Conservation (phyloP, 176 grass and related monocot species). For the Neostapfia colusana region DNA sequence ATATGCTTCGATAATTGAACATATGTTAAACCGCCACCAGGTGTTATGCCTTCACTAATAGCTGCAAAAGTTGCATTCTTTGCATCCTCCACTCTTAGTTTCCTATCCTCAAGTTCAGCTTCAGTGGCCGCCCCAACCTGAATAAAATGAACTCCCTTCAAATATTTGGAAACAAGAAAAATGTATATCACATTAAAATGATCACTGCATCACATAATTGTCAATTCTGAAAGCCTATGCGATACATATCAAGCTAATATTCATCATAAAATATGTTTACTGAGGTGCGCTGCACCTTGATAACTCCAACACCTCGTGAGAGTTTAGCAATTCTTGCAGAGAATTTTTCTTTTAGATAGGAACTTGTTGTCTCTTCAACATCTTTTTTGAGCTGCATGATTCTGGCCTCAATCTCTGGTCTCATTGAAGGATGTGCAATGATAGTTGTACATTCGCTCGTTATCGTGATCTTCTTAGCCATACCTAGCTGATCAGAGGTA, state of each 20-base stretch:
- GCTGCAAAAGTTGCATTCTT: constrained; percentile 97
- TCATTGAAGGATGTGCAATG: constrained; percentile 78
- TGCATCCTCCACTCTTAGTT: constrained; percentile 91
- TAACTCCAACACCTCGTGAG: constrained; percentile 74
- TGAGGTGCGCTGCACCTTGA: constrained; percentile 60
- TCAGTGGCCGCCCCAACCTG: constrained; percentile 87
- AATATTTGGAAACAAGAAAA: constrained; percentile 16
- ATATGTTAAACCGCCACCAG: constrained; percentile 73
- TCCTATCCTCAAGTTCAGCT: constrained; percentile 95
- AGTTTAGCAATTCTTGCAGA: constrained; percentile 90
- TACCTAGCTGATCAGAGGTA: constrained; percentile 92
- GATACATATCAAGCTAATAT: constrained; percentile 3
- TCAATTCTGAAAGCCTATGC: constrained; percentile 23
- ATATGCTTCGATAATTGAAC: constrained; percentile 84
- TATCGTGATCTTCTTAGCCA: constrained; percentile 85
- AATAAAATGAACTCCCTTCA: constrained; percentile 47
- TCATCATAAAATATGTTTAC: not conserved
- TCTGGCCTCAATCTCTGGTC: constrained; percentile 90
- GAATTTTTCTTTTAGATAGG: constrained; percentile 63
- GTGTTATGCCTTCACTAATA: constrained; percentile 86
- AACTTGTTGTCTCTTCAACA: constrained; percentile 58
- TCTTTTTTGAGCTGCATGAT: constrained; percentile 93
- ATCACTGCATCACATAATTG: not conserved
- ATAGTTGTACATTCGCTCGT: constrained; percentile 87
- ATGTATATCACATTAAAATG: constrained; percentile 32